Evolutionary conservation across 1,284 basidiomycete species (phyloP), one percentile per base, ranked within the genome.

Genomic region (Ceraceosorus bombacis): DNA sequence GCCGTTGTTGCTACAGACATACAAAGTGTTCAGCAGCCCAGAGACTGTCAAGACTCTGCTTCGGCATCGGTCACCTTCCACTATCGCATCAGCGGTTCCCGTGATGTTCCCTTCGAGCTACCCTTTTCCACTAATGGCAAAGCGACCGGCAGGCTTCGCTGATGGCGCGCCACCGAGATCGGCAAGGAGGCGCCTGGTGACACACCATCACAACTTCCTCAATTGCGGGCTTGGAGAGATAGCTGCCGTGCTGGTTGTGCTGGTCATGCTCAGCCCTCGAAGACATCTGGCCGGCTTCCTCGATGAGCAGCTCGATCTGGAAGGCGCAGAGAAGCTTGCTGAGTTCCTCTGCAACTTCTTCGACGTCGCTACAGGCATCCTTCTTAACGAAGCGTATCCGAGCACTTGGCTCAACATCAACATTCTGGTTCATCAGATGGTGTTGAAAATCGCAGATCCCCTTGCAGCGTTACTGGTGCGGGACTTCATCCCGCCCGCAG

Each of bases 91-190:
- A 38, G 73, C 82, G 3, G 78, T 85, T 4, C 91, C 92, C 0
- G 85, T 90, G 58, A 87, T 89, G 1, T 96, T 96, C 79, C 94
- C 93, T 0, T 87, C 90, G 61, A 88, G 90, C 0, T 92, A 96
- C 74, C 94, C 93, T 0, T 93, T 96, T 78, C 86, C 90, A 1
- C 82, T 96, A 4, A 77, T 92, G 8, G 82, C 89, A 0, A 83
- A 85, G 49, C 78, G 85, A 58, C 83, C 89, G 52, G 81, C 85
- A 70, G 72, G 69, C 9, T 59, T 68, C 36, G 61, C 54, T 49
- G 59, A 51, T 63, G 69, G 52, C 59, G 68, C 58, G 57, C 65
- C 64, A 43, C 74, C 4, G 64, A 36, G 57, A 43, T 70, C 65
- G 2, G 69, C 65, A 0, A 62, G 69, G 6, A 55, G 70, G 39